Evolutionary conservation across 2,329 filamentous ascomycete genomes (phyloP).

Genomic region (Zalaria obscura): DNA sequence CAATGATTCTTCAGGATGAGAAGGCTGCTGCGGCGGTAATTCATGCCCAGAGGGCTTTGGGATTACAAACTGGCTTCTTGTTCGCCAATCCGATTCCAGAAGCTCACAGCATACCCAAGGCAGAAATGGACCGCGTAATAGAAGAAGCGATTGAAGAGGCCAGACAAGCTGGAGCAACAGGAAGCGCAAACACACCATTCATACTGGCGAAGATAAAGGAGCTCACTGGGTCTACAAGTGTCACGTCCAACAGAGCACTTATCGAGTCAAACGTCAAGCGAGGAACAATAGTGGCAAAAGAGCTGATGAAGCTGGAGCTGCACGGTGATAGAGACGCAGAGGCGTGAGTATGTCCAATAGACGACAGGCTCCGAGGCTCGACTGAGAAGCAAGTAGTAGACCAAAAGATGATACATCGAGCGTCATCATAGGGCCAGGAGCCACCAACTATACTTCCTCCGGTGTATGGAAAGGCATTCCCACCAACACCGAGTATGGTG

Average conservation of each 20-base stretch:
- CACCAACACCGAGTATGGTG: neutral
- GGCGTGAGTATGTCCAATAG: slow-evolving; percentile 15
- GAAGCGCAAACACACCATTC: slow-evolving; percentile 72
- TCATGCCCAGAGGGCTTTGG: slow-evolving; percentile 58
- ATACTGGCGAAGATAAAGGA: slow-evolving; percentile 67
- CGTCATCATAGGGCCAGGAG: slow-evolving; percentile 5
- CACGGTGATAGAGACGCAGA: slow-evolving; percentile 19
- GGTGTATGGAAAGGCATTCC: slow-evolving; percentile 12
- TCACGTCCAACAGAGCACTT: slow-evolving; percentile 59
- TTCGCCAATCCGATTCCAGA: slow-evolving; percentile 82
- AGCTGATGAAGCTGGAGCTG: slow-evolving; percentile 41
- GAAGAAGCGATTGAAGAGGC: slow-evolving; percentile 53
- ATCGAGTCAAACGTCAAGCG: slow-evolving; percentile 53
- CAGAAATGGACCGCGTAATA: slow-evolving; percentile 57
- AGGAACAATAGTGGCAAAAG: slow-evolving; percentile 50
- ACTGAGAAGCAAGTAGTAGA: slow-evolving; percentile 1
- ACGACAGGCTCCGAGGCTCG: neutral
- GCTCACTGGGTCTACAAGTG: slow-evolving; percentile 56
- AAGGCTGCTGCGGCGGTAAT: slow-evolving; percentile 82
- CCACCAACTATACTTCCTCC: slow-evolving; percentile 6
- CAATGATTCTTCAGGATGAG: slow-evolving; percentile 59
- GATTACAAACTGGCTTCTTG: slow-evolving; percentile 63
- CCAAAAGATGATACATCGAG: neutral
- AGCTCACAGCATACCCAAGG: slow-evolving; percentile 52
- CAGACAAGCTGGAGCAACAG: slow-evolving; percentile 49